Evolutionary conservation across 306 rosid genomes (phyloP).

Genomic region (Sophora flavescens): DNA sequence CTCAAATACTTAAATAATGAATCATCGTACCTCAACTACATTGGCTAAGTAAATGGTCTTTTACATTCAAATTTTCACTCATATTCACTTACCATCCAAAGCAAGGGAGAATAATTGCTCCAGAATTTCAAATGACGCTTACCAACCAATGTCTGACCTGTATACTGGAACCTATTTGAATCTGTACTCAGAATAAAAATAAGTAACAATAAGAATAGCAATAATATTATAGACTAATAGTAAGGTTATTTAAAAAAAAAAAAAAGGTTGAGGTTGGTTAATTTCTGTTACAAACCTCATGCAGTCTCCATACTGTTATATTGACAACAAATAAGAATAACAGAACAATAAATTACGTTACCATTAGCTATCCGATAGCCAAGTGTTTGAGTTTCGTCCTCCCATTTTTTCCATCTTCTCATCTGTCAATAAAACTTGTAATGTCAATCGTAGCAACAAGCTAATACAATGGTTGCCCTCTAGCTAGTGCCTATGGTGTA

Average conservation of each 20-base stretch:
- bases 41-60: background rate
- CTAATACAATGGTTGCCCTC: background rate
- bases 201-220: background rate
- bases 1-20: too few relatives aligned
- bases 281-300: background rate
- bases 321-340: background rate
- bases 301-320: background rate
- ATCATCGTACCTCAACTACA: too few relatives aligned
- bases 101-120: conserved; percentile 58
- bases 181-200: conserved; percentile 45
- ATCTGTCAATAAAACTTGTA: conserved; percentile 50
- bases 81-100: conserved; percentile 64
- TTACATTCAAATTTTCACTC: background rate
- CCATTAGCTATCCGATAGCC: conserved; percentile 73
- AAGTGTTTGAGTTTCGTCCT: conserved; percentile 68
- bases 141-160: conserved; percentile 62
- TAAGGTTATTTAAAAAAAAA: too few relatives aligned
- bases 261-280: background rate
- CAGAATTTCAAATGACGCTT: conserved; percentile 68
- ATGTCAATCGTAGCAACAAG: background rate
- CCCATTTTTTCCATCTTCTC: conserved; percentile 78
- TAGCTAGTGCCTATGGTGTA: background rate
- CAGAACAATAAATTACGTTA: conserved; percentile 30
- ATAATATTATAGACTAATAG: background rate
- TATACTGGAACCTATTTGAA: conserved; percentile 63